A percentile compares a stretch with the other conserved stretches of the same genome.
Conservation (phyloP, 805 yeast species). For the Candida insectalens region DNA sequence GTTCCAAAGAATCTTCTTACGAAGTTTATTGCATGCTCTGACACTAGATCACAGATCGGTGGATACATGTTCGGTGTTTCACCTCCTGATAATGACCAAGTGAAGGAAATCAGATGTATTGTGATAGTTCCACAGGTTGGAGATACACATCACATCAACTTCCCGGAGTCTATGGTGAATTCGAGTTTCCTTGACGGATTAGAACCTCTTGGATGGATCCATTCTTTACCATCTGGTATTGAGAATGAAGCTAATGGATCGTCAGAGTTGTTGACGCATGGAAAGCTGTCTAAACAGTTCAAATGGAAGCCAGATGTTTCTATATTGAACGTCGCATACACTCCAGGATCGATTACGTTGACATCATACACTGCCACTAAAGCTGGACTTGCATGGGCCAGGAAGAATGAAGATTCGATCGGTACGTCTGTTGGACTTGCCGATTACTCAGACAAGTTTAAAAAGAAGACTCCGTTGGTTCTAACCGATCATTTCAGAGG, state of each 20-base stretch:
- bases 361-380: slow-evolving; percentile 51
- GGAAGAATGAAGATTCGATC: slow-evolving; percentile 42
- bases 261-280: slow-evolving; percentile 57
- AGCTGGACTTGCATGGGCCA: slow-evolving; percentile 77
- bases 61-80: slow-evolving; percentile 76
- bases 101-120: slow-evolving; percentile 69
- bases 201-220: slow-evolving; percentile 91
- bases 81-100: slow-evolving; percentile 58
- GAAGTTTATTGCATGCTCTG: slow-evolving; percentile 73
- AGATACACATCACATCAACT: slow-evolving; percentile 50
- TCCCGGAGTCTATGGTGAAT: slow-evolving; percentile 39
- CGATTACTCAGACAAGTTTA: slow-evolving; percentile 57
- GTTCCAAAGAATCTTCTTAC: slow-evolving; percentile 75
- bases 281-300: slow-evolving; percentile 27
- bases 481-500: slow-evolving; percentile 73
- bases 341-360: slow-evolving; percentile 79
- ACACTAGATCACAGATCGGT: slow-evolving; percentile 72
- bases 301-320: slow-evolving; percentile 36
- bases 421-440: slow-evolving; percentile 55
- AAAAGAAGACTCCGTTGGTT: slow-evolving; percentile 55
- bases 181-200: slow-evolving; percentile 39
- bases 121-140: slow-evolving; percentile 88
- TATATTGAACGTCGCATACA: slow-evolving; percentile 50
- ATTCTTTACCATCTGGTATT: slow-evolving; percentile 66
- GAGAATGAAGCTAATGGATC: slow-evolving; percentile 47